Evolutionary conservation across 805 yeast species (phyloP).

Genomic region (Yarrowia deformans): DNA sequence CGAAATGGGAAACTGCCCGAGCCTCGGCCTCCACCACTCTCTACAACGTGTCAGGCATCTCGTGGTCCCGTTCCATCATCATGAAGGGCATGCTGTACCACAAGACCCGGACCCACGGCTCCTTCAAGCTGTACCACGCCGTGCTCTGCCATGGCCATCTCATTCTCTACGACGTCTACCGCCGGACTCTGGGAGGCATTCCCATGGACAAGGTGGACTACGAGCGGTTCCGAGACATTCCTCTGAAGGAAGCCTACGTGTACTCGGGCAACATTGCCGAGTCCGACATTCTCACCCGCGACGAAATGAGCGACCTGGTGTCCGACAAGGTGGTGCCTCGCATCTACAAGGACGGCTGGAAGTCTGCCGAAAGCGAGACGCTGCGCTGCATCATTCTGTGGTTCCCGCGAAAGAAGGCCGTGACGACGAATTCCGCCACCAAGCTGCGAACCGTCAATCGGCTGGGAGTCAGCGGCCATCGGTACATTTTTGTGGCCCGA

Average conservation of each 20-base stretch:
- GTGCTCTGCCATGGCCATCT: slow-evolving; percentile 75
- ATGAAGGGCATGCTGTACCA: slow-evolving; percentile 72
- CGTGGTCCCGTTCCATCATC: slow-evolving; percentile 66
- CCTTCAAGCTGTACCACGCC: slow-evolving; percentile 67
- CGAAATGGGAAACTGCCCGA: slow-evolving; percentile 63
- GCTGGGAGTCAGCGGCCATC: slow-evolving; percentile 70
- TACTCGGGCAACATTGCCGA: slow-evolving; percentile 73
- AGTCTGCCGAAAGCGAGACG: slow-evolving; percentile 77
- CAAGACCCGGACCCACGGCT: slow-evolving; percentile 72
- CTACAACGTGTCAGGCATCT: slow-evolving; percentile 63
- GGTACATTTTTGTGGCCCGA: slow-evolving; percentile 78
- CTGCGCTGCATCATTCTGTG: slow-evolving; percentile 82
- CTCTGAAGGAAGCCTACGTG: slow-evolving; percentile 72
- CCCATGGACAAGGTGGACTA: slow-evolving; percentile 59
- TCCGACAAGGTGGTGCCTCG: slow-evolving; percentile 67
- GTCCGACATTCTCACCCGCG: slow-evolving; percentile 60
- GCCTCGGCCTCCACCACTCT: slow-evolving; percentile 62
- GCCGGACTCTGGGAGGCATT: slow-evolving; percentile 57
- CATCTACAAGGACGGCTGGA: slow-evolving; percentile 83
- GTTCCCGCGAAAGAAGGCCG: slow-evolving; percentile 69
- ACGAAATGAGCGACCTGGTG: slow-evolving; percentile 47
- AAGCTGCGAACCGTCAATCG: slow-evolving; percentile 54
- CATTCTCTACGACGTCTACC: slow-evolving; percentile 61
- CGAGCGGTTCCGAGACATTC: slow-evolving; percentile 63
- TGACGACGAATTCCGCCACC: slow-evolving; percentile 29